Percentiles rank a stretch among this genome's conserved stretches.
phyloP scores from a whole-genome alignment of 495 filamentous ascomycete species.

The Aspergillus panamensis region DNA sequence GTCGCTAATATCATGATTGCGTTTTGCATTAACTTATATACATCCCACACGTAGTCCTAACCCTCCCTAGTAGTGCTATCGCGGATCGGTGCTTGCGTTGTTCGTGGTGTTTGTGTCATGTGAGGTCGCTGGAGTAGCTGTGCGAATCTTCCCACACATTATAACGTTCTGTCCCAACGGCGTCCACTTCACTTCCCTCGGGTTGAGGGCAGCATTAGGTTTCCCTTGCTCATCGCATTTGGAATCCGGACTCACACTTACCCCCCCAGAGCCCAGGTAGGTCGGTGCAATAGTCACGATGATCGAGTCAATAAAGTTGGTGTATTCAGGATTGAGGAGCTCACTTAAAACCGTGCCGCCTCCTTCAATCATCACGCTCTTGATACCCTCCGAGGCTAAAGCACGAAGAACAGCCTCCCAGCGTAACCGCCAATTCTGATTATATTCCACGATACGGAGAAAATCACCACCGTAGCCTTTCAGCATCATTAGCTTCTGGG shows the following conservation, averaged over 20 bases:
- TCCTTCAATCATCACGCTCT: constrained; percentile 86
- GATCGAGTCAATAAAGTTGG: constrained; percentile 64
- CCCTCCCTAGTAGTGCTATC: constrained; percentile 7
- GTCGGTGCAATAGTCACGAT: constrained; percentile 82
- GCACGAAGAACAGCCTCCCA: constrained; percentile 63
- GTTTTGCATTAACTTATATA: not conserved
- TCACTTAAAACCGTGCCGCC: constrained; percentile 75
- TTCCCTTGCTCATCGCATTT: constrained; percentile 46
- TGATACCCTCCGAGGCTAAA: constrained; percentile 57
- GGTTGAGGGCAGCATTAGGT: constrained; percentile 54
- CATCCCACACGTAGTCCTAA: not conserved
- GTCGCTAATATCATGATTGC: not conserved
- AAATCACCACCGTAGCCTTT: constrained; percentile 50
- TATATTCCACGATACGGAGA: constrained; percentile 47
- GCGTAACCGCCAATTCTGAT: constrained; percentile 46
- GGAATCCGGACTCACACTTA: constrained; percentile 62
- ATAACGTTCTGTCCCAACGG: constrained; percentile 74
- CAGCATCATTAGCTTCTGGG: constrained; percentile 43
- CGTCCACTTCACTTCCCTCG: constrained; percentile 66
- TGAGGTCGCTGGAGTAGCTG: constrained; percentile 1
- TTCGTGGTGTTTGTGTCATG: not conserved
- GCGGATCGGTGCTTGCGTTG: not conserved
- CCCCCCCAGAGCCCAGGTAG: constrained; percentile 76
- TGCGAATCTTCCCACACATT: constrained; percentile 60
- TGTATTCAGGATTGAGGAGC: constrained; percentile 58